Evolutionary conservation across 352 stramenopile genomes (phyloP), one percentile per base, ranked within the genome.

Genomic region (Pythium sp.): DNA sequence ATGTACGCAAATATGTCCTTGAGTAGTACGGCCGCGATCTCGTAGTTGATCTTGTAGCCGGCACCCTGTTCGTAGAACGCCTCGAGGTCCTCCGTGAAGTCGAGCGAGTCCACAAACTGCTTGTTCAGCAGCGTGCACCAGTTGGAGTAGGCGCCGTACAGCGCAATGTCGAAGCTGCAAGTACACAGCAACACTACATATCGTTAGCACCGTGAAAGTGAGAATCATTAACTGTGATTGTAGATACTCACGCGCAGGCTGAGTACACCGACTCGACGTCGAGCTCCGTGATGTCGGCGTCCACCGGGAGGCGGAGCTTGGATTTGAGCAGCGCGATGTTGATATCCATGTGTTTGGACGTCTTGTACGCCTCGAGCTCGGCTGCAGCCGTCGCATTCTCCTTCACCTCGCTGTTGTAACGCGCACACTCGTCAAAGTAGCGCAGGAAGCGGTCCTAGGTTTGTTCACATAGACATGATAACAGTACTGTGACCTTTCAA

Each of bases 401-500:
- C 38, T 75, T 77, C 26, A 92, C 75, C 2, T 86, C 73, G 26
- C 62, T 65, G 34, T 76, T 72, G 62, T 90, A 92, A 15, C 76
- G 76, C 7, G 75, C 61, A 28, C 84, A 92, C 24, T 76, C 62
- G 47, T 90, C 84, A 66, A 84, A 91, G 67, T 89, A 91, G 0
- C 84, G 76, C 26, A 90, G 66, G 0, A 89, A 67, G 6, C 64
- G 43, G 46, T 90, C 82, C 78, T 88, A 51, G 34, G 8, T 2
- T 41, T 41, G 34, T 34, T 34, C 34, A 9, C 6, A 41, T 1
- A 41, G 0, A 41, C 34, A 41, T n/a, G n/a, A 41, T 41, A 41
- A 11, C 8, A 41, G 14, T 41, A 12, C 3, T 41, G 14, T 11
- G 34, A 41, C 1, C 32, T 5, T 0, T 46, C 20, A 34, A 0